phyloP scores from a whole-genome alignment of 352 stramenopile genomes.

The Phytophthora vignae region DNA sequence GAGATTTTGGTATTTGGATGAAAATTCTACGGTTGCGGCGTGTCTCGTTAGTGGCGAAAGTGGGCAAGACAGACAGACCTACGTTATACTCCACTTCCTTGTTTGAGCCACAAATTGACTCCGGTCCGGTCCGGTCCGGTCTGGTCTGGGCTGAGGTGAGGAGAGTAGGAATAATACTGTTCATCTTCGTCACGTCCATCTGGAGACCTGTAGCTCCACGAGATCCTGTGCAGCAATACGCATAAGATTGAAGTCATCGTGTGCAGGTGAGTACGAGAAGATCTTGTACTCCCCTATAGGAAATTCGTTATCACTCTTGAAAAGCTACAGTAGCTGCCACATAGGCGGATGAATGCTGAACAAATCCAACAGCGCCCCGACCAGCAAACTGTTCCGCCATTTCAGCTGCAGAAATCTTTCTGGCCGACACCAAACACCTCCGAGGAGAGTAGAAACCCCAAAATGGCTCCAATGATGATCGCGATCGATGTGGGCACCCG shows the following conservation, averaged over 20 bases:
- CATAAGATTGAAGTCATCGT: no score
- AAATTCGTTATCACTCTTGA: no score
- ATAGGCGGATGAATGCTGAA: no score
- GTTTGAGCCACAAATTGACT: neutral
- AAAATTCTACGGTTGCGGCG: no score
- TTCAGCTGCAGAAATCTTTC: slow-evolving; percentile 53
- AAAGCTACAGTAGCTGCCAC: no score
- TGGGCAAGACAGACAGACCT: neutral
- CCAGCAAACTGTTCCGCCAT: neutral
- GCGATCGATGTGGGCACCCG: slow-evolving; percentile 68
- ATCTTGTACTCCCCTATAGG: neutral
- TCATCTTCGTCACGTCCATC: slow-evolving; percentile 18
- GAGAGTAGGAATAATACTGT: slow-evolving; percentile 13
- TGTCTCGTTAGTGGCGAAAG: neutral
- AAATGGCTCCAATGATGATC: slow-evolving; percentile 59
- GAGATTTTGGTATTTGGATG: no score
- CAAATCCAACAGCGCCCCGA: neutral
- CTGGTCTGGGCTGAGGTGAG: no score
- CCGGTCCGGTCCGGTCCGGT: slow-evolving; percentile 17
- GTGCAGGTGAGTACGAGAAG: no score
- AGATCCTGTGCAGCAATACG: neutral
- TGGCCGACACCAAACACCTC: slow-evolving; percentile 64
- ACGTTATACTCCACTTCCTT: neutral
- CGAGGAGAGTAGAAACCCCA: slow-evolving; percentile 62
- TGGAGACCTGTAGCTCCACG: slow-evolving; percentile 12